These are phyloP conservation scores for Psilocybe azurescens DNA, from an alignment of 768 basidiomycete genomes.

Conservation along the genomic window DNA sequence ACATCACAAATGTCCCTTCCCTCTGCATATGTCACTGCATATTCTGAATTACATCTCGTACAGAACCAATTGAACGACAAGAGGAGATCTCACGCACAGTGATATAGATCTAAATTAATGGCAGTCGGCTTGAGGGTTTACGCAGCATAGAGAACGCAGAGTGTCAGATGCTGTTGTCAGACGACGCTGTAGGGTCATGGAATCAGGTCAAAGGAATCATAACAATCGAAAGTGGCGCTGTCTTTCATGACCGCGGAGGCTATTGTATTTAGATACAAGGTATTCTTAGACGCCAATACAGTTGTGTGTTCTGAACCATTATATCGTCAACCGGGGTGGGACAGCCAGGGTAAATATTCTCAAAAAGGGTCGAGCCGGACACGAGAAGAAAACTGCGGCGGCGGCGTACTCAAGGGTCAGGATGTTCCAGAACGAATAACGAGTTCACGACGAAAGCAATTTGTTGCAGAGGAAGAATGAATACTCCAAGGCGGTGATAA, in stretches of 20 bases:
- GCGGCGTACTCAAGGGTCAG: background rate
- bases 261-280: background rate
- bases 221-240: background rate
- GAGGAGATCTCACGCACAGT: background rate
- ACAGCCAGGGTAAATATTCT: background rate
- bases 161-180: slow-evolving; percentile 12
- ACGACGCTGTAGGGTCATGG: background rate
- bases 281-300: background rate
- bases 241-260: slow-evolving; percentile 3
- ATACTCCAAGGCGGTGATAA: background rate
- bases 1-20: too few relatives aligned
- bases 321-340: background rate
- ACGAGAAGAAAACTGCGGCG: background rate
- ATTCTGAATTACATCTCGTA: too few relatives aligned
- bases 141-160: background rate
- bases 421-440: background rate
- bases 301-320: background rate
- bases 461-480: background rate
- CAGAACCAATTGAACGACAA: background rate
- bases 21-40: too few relatives aligned
- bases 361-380: background rate
- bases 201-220: background rate
- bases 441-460: slow-evolving; percentile 3
- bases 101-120: background rate
- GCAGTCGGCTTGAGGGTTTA: background rate